phyloP scores from a whole-genome alignment of 2,329 filamentous ascomycete species.

The Arthrobotrys entomopaga region DNA sequence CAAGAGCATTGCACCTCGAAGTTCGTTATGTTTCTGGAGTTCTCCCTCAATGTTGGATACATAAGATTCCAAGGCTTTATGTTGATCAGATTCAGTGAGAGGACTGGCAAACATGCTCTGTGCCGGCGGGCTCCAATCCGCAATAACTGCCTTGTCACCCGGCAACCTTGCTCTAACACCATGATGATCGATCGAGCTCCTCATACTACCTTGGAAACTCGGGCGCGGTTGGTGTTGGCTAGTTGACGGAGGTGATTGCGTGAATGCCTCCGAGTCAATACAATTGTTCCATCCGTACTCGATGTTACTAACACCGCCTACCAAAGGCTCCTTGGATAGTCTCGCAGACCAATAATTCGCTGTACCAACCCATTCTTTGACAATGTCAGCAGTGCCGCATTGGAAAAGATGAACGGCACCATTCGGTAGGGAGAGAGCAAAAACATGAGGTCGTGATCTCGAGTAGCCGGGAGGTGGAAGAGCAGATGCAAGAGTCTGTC shows the following conservation, averaged over 20 bases:
- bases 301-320: constrained; percentile 93
- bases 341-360: constrained; percentile 98
- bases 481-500: constrained; percentile 89
- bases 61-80: constrained; percentile 78
- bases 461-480: constrained; percentile 93
- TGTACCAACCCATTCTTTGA: constrained; percentile 90
- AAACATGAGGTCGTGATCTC: constrained; percentile 87
- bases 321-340: constrained; percentile 89
- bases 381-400: constrained; percentile 92
- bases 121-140: constrained; percentile 87
- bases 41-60: constrained; percentile 88
- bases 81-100: constrained; percentile 81
- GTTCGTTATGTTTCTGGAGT: constrained; percentile 84
- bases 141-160: constrained; percentile 83
- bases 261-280: constrained; percentile 65
- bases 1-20: constrained; percentile 85
- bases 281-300: constrained; percentile 96
- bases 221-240: constrained; percentile 54
- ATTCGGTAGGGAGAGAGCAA: constrained; percentile 89
- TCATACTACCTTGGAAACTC: constrained; percentile 59
- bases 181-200: constrained; percentile 71
- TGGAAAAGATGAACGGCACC: constrained; percentile 98
- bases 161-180: constrained; percentile 75
- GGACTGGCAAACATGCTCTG: constrained; percentile 89
- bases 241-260: constrained; percentile 58